Conservation (phyloP, 2,329 filamentous ascomycete genomes). For the Colletotrichum godetiae region DNA sequence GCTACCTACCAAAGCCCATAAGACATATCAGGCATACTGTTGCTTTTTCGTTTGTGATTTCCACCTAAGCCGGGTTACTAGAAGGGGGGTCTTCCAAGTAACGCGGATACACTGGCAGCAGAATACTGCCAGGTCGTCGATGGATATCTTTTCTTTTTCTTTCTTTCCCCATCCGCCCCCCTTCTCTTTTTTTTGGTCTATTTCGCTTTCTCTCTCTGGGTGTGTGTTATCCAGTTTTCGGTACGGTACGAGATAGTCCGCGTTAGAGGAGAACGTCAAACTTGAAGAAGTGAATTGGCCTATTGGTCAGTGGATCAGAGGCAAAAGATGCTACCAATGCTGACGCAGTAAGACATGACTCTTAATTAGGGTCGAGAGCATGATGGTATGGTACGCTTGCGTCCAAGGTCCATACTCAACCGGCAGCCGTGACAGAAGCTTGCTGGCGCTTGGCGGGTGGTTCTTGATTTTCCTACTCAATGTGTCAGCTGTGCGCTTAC, state of each 20-base stretch:
- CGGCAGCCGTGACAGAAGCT: conserved; percentile 53
- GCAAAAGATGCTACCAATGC: conserved; percentile 2
- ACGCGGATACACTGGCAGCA: neutral
- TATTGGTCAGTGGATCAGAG: conserved; percentile 19
- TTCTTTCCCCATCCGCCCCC: neutral
- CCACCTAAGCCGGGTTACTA: neutral
- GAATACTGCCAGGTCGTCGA: neutral
- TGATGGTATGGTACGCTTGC: neutral
- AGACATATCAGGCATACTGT: conserved; percentile 20
- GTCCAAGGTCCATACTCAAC: conserved; percentile 39
- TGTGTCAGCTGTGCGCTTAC: conserved; percentile 47
- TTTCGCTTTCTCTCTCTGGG: too few species aligned
- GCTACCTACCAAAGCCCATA: conserved; percentile 24
- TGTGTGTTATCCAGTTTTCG: neutral
- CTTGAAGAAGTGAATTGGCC: neutral
- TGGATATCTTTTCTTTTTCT: neutral
- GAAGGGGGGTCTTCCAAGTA: neutral
- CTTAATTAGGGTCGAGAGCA: neutral
- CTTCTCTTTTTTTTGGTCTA: too few species aligned
- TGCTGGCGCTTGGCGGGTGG: conserved; percentile 54
- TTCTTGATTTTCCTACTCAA: conserved; percentile 49
- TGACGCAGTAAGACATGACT: neutral
- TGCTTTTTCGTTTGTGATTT: neutral
- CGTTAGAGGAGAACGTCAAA: neutral
- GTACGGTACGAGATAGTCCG: neutral